Percentiles rank a stretch among this genome's conserved stretches.
Evolutionary conservation across 768 basidiomycete genomes (phyloP).

Genomic region (Calvatia gigantea): DNA sequence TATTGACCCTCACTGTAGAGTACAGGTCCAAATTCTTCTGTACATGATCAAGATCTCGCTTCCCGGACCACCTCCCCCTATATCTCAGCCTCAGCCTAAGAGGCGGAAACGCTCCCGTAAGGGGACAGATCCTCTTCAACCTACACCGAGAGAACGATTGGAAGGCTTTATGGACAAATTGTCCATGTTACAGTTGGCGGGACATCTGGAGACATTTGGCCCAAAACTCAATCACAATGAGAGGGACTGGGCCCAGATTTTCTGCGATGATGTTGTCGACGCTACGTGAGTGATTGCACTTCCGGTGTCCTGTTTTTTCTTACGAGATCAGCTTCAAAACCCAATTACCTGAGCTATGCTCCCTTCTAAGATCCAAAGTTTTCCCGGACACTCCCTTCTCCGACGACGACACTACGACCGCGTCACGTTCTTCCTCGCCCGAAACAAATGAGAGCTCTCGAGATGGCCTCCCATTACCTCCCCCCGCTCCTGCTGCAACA

Average conservation of each 20-base stretch:
- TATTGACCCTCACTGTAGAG: conserved; percentile 34
- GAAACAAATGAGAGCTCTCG: conserved; percentile 11
- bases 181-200: conserved; percentile 72
- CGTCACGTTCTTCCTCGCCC: conserved; percentile 17
- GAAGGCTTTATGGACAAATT: conserved; percentile 79
- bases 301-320: neutral
- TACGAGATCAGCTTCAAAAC: conserved; percentile 47
- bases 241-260: conserved; percentile 73
- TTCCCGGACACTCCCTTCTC: conserved; percentile 64
- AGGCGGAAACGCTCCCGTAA: conserved; percentile 26
- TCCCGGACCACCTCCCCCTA: conserved; percentile 37
- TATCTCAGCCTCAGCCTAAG: conserved; percentile 22
- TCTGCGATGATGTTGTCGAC: conserved; percentile 66
- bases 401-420: conserved; percentile 31
- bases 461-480: neutral
- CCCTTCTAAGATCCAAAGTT: conserved; percentile 61
- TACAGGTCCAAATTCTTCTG: conserved; percentile 72
- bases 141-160: conserved; percentile 45
- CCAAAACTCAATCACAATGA: conserved; percentile 23
- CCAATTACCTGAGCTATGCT: conserved; percentile 47
- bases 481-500: conserved; percentile 23
- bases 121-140: conserved; percentile 17
- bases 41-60: conserved; percentile 64
- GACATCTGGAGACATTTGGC: conserved; percentile 24
- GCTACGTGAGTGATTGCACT: conserved; percentile 38